phyloP scores from a whole-genome alignment of 495 filamentous ascomycete species.

The Neurospora cerealis region DNA sequence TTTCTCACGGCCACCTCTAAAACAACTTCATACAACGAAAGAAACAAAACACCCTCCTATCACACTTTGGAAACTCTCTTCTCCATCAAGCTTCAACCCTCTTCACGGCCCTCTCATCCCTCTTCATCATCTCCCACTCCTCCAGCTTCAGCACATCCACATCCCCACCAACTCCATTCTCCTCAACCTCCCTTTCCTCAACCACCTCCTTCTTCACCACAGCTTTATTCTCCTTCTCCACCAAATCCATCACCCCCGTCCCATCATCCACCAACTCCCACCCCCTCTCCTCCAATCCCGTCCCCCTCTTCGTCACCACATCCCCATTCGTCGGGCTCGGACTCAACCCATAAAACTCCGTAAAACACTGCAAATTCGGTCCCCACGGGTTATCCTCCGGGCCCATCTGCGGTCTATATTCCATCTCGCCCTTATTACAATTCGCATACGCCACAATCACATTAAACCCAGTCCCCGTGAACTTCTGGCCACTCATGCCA shows the following conservation, averaged over 20 bases:
- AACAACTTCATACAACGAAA: not conserved
- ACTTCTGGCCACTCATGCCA: constrained; percentile 4
- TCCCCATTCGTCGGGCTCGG: not conserved
- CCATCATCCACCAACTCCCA: not conserved
- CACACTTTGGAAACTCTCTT: not conserved
- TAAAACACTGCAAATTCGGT: constrained; percentile 3
- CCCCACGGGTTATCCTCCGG: constrained; percentile 3
- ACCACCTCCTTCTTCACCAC: not conserved
- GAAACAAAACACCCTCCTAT: not conserved
- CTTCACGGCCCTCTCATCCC: not conserved
- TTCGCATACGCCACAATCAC: constrained; percentile 4
- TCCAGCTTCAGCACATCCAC: not conserved
- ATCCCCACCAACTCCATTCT: not conserved
- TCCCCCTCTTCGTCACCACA: not conserved
- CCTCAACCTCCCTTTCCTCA: not conserved
- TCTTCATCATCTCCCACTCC: not conserved
- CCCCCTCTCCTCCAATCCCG: not conserved
- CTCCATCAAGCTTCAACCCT: not conserved
- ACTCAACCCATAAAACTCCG: not conserved
- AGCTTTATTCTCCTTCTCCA: not conserved
- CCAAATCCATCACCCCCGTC: not conserved
- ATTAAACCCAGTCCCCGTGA: not conserved
- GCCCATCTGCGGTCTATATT: not conserved
- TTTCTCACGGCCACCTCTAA: not conserved
- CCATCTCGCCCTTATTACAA: constrained; percentile 1